Evolutionary conservation across 768 basidiomycete species (phyloP), one percentile per base, ranked within the genome.

Genomic region (Lactifluus subvellereus): DNA sequence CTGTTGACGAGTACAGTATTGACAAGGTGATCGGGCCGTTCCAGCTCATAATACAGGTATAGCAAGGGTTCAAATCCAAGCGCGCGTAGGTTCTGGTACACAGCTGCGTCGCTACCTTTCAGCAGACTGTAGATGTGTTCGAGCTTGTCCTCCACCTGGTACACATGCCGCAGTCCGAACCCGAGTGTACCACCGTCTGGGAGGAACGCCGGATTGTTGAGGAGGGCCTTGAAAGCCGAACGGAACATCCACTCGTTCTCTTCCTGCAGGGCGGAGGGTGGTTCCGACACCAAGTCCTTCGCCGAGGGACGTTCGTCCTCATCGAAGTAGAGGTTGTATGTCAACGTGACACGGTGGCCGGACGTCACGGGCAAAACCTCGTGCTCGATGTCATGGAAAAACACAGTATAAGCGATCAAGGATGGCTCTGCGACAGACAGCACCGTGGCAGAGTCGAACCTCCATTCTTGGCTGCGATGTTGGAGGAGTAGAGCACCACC

Each of bases 341-440:
- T 27, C 27, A 27, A 27, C 27, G 27, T 27, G 27, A 27, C 27
- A 27, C 27, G 27, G 80, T 75, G 68, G 0, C 81, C 80, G 0
- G 74, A 72, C 4, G 40, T 71, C 57, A 82, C 77, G 0, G 71
- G 73, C 20, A 72, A 50, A 56, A 82, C 77, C 57, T 82, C 79
- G 60, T 80, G 78, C 48, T 80, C 76, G 60, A 79, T 71, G 48
- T 81, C 79, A 45, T 74, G 73, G 70, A 74, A 77, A 62, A 82
- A 79, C 10, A 78, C 76, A 33, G 72, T 69, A 68, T 77, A 82
- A 9, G 71, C 74, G 9, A 77, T 69, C 7, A 59, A 70, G 6
- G 68, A 65, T 6, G 33, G 47, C 1, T 9, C 10, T 13, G 62
- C 11, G 9, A 61, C 50, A 1, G 62, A 55, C n/a, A 77, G 57